These are phyloP conservation scores for Pythium sukuiense DNA, from an alignment of 352 stramenopile genomes.

Conservation along the genomic window DNA sequence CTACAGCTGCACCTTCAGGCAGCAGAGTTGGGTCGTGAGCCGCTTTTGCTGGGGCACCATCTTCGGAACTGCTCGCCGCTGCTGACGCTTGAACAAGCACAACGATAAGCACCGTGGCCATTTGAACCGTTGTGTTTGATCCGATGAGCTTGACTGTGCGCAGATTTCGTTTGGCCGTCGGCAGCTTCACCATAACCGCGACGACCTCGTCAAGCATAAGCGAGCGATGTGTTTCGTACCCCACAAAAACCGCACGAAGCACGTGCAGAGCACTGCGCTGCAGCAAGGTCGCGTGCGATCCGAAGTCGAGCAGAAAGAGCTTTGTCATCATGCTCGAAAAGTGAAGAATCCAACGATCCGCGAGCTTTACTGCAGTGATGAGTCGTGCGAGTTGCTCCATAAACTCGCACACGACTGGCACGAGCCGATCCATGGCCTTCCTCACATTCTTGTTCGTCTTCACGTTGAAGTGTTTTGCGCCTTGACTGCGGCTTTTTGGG, in stretches of 20 bases:
- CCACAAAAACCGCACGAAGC: slow-evolving; percentile 64
- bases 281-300: slow-evolving; percentile 50
- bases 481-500: slow-evolving; percentile 7
- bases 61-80: slow-evolving; percentile 3
- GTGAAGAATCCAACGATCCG: slow-evolving; percentile 72
- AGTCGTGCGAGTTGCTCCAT: slow-evolving; percentile 68
- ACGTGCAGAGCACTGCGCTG: slow-evolving; percentile 65
- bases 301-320: slow-evolving; percentile 72
- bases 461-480: slow-evolving; percentile 34
- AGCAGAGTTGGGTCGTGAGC: slow-evolving; percentile 24
- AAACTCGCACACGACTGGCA: slow-evolving; percentile 69
- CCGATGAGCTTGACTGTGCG: slow-evolving; percentile 65
- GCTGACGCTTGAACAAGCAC: slow-evolving; percentile 41
- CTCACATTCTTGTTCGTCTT: slow-evolving; percentile 49
- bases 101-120: slow-evolving; percentile 67
- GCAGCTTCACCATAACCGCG: slow-evolving; percentile 71
- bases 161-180: slow-evolving; percentile 69
- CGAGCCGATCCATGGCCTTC: slow-evolving; percentile 55
- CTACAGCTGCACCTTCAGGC: slow-evolving; percentile 25
- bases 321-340: slow-evolving; percentile 71
- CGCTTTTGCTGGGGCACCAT: background rate
- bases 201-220: slow-evolving; percentile 75
- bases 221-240: slow-evolving; percentile 58
- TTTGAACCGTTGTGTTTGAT: slow-evolving; percentile 55
- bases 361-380: slow-evolving; percentile 64